Evolutionary conservation across 805 yeast species (phyloP), one percentile per base, ranked within the genome.

Genomic region (Yamadazyma paraphyllophila): DNA sequence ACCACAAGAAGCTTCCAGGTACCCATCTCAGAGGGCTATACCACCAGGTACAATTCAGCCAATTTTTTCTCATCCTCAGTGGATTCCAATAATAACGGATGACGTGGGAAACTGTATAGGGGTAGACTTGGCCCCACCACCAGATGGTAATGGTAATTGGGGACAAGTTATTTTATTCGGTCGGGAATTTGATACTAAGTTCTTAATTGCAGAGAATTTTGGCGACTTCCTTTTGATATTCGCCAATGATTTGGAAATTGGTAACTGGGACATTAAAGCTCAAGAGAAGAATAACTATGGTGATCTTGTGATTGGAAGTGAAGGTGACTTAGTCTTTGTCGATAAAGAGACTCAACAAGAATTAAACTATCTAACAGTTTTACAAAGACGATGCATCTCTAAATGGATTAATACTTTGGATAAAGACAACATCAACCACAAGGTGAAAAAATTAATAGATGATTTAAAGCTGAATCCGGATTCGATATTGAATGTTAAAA

Each of bases 111-210:
- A 92, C 68, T 91, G 90, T 63, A 83, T 92, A 52, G 99, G 90
- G 43, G 72, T 94, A 12, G 99, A 92, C 67, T 74, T 92, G 48
- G 62, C 72, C 8, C 70, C 72, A 0, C 96, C 89, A 7, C 77
- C 83, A 8, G 67, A 69, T 24, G 96, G 97, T 37, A 35, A 47
- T 1, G 72, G 71, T 1, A 75, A 72, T 47, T 82, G 86, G 78
- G 99, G 98, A 32, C 99, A 92, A 68, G 85, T 94, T 14, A 92
- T 92, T 51, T 60, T 91, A 44, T 92, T 88, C 64, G 99, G 99
- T 33, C 82, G 97, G 60, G 98, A 92, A 53, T 92, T 83, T 60
- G 98, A 92, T 68, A 81, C 86, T 32, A 92, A 92, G 62, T 89
- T 79, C 64, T 91, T 87, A 32, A 73, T 94, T 45, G 95, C 97